phyloP scores from a whole-genome alignment of 1,284 basidiomycete genomes.

The Heterobasidion irregulare region DNA sequence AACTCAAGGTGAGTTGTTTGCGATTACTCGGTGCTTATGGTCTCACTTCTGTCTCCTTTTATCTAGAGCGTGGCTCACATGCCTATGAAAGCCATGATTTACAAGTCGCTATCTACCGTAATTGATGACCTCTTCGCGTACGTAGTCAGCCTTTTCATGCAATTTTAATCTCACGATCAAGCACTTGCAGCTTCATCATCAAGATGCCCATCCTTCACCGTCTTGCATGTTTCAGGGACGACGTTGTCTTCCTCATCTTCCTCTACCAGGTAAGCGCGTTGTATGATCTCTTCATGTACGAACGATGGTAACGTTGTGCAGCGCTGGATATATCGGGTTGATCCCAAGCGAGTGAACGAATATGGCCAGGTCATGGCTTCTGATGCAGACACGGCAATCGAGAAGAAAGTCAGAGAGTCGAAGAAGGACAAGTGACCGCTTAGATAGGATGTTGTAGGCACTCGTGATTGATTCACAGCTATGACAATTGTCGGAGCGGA shows the following conservation, averaged over 20 bases:
- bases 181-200: conserved; percentile 69
- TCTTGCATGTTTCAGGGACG: conserved; percentile 86
- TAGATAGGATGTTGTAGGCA: not conserved
- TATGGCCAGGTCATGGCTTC: conserved; percentile 77
- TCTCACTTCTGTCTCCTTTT: conserved; percentile 10
- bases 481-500: too few relatives aligned
- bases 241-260: conserved; percentile 84
- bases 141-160: conserved; percentile 16
- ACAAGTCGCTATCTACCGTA: conserved; percentile 85
- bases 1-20: conserved; percentile 65
- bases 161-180: conserved; percentile 1
- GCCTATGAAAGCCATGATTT: conserved; percentile 96
- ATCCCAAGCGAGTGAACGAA: conserved; percentile 91
- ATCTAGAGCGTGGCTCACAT: conserved; percentile 77
- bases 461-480: not conserved
- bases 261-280: conserved; percentile 61
- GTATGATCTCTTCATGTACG: conserved; percentile 4
- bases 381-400: conserved; percentile 29
- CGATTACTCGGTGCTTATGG: not conserved
- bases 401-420: conserved; percentile 27
- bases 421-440: conserved; percentile 43
- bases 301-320: conserved; percentile 20
- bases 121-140: conserved; percentile 93
- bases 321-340: conserved; percentile 94
- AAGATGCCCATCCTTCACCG: conserved; percentile 95